phyloP scores from a whole-genome alignment of 768 basidiomycete genomes.

The Saitozyma sp. region DNA sequence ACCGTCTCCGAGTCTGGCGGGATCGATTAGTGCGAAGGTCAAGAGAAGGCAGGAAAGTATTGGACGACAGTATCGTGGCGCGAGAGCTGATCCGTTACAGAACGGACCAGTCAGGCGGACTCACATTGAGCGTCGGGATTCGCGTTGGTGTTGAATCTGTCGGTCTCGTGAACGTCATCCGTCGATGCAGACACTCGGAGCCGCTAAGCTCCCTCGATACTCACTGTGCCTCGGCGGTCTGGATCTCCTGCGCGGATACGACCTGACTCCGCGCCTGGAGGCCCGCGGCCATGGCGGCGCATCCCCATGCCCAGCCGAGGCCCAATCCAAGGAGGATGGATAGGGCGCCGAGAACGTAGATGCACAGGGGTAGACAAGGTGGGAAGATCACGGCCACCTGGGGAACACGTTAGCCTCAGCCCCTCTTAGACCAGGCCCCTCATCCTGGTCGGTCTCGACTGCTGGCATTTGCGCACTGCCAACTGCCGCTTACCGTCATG shows the following conservation, averaged over 20 bases:
- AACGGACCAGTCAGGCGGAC: conserved; percentile 5
- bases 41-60: neutral
- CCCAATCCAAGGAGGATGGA: conserved; percentile 58
- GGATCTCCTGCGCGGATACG: conserved; percentile 26
- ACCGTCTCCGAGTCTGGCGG: conserved; percentile 53
- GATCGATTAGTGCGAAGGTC: neutral
- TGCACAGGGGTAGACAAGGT: conserved; percentile 58
- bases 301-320: conserved; percentile 62
- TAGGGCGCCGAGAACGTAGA: conserved; percentile 57
- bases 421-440: too few relatives aligned
- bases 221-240: conserved; percentile 37
- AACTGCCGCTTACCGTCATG: conserved; percentile 36
- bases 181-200: neutral
- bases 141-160: conserved; percentile 31
- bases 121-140: conserved; percentile 46
- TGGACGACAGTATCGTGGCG: too few relatives aligned
- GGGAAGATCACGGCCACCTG: conserved; percentile 55
- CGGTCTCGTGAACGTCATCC: neutral
- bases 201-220: conserved; percentile 2
- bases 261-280: conserved; percentile 51
- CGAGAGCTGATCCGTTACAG: conserved; percentile 17
- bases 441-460: too few relatives aligned
- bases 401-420: neutral
- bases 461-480: too few relatives aligned
- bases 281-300: conserved; percentile 61